Conservation (phyloP, 441 rosid species). For the Gossypium aridum region DNA sequence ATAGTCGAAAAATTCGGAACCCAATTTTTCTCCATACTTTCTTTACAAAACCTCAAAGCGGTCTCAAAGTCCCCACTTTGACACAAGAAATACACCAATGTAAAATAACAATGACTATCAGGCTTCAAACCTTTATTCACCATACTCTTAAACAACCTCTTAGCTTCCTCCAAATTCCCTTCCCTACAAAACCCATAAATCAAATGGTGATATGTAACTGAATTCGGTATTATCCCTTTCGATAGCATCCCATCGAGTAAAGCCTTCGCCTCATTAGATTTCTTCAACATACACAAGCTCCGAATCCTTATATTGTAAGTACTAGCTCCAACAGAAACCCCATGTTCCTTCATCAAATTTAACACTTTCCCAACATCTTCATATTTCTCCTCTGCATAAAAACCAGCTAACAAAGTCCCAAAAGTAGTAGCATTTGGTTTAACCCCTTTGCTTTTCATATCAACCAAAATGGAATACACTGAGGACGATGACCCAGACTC, state of each 20-base stretch:
- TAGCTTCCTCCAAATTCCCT: constrained; percentile 59
- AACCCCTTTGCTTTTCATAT: constrained; percentile 65
- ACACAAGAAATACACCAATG: constrained; percentile 47
- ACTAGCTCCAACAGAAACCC: constrained; percentile 27
- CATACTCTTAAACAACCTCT: constrained; percentile 55
- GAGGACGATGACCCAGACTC: constrained; percentile 66
- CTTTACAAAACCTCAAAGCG: constrained; percentile 47
- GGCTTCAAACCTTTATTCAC: constrained; percentile 38
- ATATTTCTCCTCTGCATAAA: constrained; percentile 56
- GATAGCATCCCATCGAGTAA: constrained; percentile 50
- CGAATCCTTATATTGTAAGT: constrained; percentile 55
- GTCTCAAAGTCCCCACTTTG: constrained; percentile 54
- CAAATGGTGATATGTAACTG: constrained; percentile 46
- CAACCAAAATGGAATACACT: constrained; percentile 51
- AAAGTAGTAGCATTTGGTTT: constrained; percentile 45
- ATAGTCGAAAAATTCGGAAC: constrained; percentile 53
- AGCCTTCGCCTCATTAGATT: constrained; percentile 45
- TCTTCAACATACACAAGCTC: constrained; percentile 59
- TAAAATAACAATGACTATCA: constrained; percentile 48
- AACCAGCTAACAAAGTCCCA: constrained; percentile 55
- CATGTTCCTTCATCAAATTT: constrained; percentile 55
- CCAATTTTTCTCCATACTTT: constrained; percentile 66
- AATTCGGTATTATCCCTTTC: constrained; percentile 44
- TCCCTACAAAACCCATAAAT: constrained; percentile 66
- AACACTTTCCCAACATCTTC: constrained; percentile 67